Base-by-base conservation (phyloP, 2,329 filamentous ascomycete genomes). In the Talaromyces sp. region DNA sequence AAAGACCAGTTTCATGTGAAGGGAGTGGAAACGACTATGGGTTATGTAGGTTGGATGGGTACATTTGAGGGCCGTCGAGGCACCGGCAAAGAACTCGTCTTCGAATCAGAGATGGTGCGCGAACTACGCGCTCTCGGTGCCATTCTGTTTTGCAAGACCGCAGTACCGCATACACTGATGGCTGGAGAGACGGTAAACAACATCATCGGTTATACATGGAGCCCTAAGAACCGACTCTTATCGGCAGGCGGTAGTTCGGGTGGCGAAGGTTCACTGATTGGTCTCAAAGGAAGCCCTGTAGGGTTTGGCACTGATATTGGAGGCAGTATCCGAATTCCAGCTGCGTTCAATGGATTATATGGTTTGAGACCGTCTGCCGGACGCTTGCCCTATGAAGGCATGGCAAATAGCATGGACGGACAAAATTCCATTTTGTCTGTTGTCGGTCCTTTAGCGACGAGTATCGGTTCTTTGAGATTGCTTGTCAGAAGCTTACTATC, bases 1-100 rank as follows among this genome's bases (percentile, higher is more conserved):
- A 88, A 88, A 70, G 86, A 88, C 62, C 83, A 84, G 8, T 88
- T 87, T 73, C 81, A 87, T 33, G 76, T 88, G 31, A 81, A 81
- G 64, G 85, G 84, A 1, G 71, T 80, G 3, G 84, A 87, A 52
- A 81, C 82, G 1, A 86, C 86, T 0, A 76, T 87, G 3, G 86
- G 86, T 6, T 66, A 63, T 35, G 56, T 66, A 9, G 49, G 60
- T 3, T 65, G 67, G 52, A 43, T 63, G n/a, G 50, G 45, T 19
- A 65, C 47, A 50, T 68, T 62, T 60, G 59, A 66, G 27, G 52
- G 57, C 11, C 24, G 16, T 5, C 22, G n/a, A 13, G 57, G 39
- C 22, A 31, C 27, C 7, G 39, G 52, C 24, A 52, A 62, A 16
- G 47, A 56, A 41, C 52, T 31, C 1, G 43, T 56, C 7, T 62